A percentile compares a stretch with the other conserved stretches of the same genome.
Evolutionary conservation across 441 rosid genomes (phyloP).

Genomic region (Croton setiger): DNA sequence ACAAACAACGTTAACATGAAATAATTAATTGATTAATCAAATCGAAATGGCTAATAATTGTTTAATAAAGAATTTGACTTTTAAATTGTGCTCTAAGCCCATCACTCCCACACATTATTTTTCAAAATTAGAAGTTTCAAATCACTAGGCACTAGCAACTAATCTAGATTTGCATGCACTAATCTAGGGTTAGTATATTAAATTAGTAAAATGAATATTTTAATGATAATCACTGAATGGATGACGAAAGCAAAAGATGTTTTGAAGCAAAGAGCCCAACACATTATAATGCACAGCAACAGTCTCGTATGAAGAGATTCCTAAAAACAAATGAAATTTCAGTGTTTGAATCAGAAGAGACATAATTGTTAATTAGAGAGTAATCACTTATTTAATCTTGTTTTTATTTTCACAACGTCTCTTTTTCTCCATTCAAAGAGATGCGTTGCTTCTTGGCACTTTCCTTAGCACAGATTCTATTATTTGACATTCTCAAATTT

Average conservation of each 20-base stretch:
- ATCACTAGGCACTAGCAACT: constrained; percentile 10
- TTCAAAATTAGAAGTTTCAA: constrained; percentile 23
- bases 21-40: too few relatives aligned
- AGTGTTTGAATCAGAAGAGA: constrained; percentile 29
- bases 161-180: constrained; percentile 7
- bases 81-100: background rate
- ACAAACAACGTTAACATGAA: too few relatives aligned
- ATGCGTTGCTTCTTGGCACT: constrained; percentile 4
- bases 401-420: constrained; percentile 1
- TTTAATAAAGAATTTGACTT: background rate
- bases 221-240: background rate
- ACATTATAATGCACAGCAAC: background rate
- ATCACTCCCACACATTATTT: background rate
- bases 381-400: background rate
- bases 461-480: too few relatives aligned
- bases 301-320: constrained; percentile 7
- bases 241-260: constrained; percentile 16
- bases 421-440: constrained; percentile 3
- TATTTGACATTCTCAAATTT: background rate
- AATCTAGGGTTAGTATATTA: background rate
- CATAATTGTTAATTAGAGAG: constrained; percentile 20
- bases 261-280: background rate
- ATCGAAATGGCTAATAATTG: too few relatives aligned
- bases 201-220: background rate
- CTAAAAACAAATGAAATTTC: background rate